Percentiles rank a stretch among this genome's conserved stretches.
Conservation (phyloP, 164 flowering plant species). For the Umbilicus rupestris region DNA sequence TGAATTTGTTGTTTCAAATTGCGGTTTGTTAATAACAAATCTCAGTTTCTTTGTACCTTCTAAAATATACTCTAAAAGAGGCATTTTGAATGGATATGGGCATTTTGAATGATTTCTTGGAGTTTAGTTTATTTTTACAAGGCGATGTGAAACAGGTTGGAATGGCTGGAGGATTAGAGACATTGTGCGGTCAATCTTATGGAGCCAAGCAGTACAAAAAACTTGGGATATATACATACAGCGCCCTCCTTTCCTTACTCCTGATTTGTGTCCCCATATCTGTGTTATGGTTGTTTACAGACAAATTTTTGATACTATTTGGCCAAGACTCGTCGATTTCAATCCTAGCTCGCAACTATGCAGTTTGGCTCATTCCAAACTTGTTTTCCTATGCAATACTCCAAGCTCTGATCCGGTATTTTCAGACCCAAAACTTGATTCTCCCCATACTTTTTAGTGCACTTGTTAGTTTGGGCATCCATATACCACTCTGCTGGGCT, state of each 20-base stretch:
- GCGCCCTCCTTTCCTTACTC: constrained; percentile 36
- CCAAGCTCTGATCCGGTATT: constrained; percentile 41
- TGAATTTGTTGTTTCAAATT: no score
- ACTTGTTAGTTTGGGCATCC: constrained; percentile 18
- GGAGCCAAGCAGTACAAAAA: constrained; percentile 48
- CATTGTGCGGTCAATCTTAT: constrained; percentile 57
- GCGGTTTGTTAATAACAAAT: no score
- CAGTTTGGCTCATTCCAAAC: constrained; percentile 37
- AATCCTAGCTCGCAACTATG: constrained; percentile 39
- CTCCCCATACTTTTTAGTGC: constrained; percentile 34
- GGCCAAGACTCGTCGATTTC: constrained; percentile 57
- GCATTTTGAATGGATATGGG: no score
- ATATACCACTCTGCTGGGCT: constrained; percentile 40
- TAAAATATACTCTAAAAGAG: no score
- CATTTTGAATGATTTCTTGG: no score
- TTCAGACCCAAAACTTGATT: constrained; percentile 40
- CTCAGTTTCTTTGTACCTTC: no score
- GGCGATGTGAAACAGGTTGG: constrained; percentile 31
- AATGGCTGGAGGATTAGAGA: constrained; percentile 56
- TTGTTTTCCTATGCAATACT: constrained; percentile 42
- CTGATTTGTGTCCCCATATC: constrained; percentile 42
- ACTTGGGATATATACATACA: constrained; percentile 38
- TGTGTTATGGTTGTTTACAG: constrained; percentile 36
- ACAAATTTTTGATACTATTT: constrained; percentile 25
- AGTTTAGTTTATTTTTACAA: background rate